A percentile compares a stretch with the other conserved stretches of the same genome.
phyloP scores from a whole-genome alignment of 1,284 basidiomycete species.

The Stereum hirsutum region DNA sequence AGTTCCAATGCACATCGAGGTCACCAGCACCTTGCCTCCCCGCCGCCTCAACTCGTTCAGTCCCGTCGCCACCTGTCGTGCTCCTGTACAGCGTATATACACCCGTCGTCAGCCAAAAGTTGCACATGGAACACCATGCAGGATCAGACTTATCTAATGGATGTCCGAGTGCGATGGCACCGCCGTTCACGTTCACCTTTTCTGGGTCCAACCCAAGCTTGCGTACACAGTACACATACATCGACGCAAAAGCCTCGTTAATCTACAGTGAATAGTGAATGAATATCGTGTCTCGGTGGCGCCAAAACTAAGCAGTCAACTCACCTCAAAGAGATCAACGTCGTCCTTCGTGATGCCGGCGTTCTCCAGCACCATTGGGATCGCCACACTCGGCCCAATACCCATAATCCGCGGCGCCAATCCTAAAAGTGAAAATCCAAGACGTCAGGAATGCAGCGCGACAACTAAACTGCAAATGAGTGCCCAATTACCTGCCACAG shows the following conservation, averaged over 20 bases:
- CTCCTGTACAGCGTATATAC: slow-evolving; percentile 72
- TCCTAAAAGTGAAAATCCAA: slow-evolving; percentile 26
- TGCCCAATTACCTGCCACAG: slow-evolving; percentile 7
- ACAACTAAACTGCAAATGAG: background rate
- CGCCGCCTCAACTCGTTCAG: slow-evolving; percentile 75
- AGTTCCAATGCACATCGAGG: slow-evolving; percentile 84
- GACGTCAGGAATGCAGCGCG: background rate
- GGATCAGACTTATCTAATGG: slow-evolving; percentile 79
- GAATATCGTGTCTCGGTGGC: no score
- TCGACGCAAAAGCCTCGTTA: slow-evolving; percentile 90
- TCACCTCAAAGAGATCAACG: slow-evolving; percentile 76
- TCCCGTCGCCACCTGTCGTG: slow-evolving; percentile 82
- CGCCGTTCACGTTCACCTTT: slow-evolving; percentile 86
- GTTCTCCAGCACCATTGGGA: slow-evolving; percentile 58
- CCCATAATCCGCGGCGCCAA: slow-evolving; percentile 80
- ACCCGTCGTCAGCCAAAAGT: no score
- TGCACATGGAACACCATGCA: no score
- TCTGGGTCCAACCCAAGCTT: slow-evolving; percentile 60
- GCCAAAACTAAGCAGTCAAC: no score
- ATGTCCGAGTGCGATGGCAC: slow-evolving; percentile 84
- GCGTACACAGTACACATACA: slow-evolving; percentile 77
- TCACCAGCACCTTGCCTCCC: slow-evolving; percentile 71
- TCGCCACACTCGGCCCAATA: slow-evolving; percentile 67
- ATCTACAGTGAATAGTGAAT: no score
- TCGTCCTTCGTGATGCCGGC: slow-evolving; percentile 61